Conservation (phyloP, 257 asterid species). For the Haberlea rhodopensis region DNA sequence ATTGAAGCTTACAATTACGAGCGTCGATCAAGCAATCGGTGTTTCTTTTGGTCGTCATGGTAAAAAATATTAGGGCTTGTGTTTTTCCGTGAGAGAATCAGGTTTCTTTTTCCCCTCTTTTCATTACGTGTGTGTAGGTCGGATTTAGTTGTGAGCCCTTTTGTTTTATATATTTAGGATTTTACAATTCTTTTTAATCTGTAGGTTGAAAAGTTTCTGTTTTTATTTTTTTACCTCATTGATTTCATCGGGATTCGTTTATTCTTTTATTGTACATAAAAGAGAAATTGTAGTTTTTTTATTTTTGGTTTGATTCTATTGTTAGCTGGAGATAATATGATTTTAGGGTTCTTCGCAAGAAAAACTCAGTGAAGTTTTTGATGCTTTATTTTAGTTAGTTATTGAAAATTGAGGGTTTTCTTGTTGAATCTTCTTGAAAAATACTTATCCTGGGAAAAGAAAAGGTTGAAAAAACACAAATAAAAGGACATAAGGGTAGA, state of each 20-base stretch:
- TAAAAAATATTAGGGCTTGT: conserved; percentile 31
- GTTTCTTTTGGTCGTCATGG: conserved; percentile 37
- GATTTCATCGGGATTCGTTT: conserved; percentile 31
- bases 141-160: neutral
- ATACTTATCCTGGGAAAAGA: neutral
- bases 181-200: conserved; percentile 23
- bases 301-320: conserved; percentile 22
- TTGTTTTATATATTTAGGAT: conserved; percentile 15
- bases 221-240: neutral
- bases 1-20: conserved; percentile 21
- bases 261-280: conserved; percentile 36
- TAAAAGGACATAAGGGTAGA: conserved; percentile 12
- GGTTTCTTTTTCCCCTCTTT: conserved; percentile 25
- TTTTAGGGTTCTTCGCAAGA: conserved; percentile 46
- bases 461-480: conserved; percentile 1
- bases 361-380: conserved; percentile 81
- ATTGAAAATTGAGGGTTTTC: conserved; percentile 82
- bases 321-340: conserved; percentile 24
- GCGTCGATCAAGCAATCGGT: conserved; percentile 31
- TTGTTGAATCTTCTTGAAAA: conserved; percentile 38
- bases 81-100: conserved; percentile 33
- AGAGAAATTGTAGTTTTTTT: conserved; percentile 8
- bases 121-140: conserved; percentile 10
- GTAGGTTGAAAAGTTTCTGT: conserved; percentile 27
- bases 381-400: conserved; percentile 80